phyloP scores from a whole-genome alignment of 805 yeast genomes.

The Cyberlindnera maclurae region DNA sequence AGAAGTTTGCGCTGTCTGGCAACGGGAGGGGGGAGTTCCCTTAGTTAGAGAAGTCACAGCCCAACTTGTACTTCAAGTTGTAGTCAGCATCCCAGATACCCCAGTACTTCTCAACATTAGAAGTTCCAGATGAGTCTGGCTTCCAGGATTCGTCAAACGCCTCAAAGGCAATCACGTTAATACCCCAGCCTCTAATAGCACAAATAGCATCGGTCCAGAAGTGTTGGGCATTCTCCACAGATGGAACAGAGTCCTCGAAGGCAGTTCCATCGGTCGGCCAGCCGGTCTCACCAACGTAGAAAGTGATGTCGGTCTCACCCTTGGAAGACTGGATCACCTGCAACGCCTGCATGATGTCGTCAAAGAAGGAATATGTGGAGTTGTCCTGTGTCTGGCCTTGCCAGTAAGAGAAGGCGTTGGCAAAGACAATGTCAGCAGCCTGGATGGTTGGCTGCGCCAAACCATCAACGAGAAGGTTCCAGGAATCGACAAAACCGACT shows the following conservation, averaged over 20 bases:
- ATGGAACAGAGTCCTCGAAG: slow-evolving; percentile 61
- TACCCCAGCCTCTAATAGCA: slow-evolving; percentile 93
- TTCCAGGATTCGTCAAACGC: slow-evolving; percentile 97
- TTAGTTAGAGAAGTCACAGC: slow-evolving; percentile 36
- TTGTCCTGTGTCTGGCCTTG: slow-evolving; percentile 86
- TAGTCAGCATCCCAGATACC: slow-evolving; percentile 68
- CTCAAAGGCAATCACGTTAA: slow-evolving; percentile 88
- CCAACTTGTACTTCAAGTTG: slow-evolving; percentile 38
- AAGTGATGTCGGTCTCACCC: slow-evolving; percentile 78
- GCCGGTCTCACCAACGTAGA: slow-evolving; percentile 98
- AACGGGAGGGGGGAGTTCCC: neutral
- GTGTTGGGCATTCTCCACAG: slow-evolving; percentile 61
- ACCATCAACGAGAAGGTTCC: slow-evolving; percentile 88
- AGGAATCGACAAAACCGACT: slow-evolving; percentile 94
- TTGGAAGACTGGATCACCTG: slow-evolving; percentile 80
- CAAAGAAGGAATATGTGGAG: slow-evolving; percentile 87
- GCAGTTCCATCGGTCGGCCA: slow-evolving; percentile 88
- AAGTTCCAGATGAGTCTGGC: slow-evolving; percentile 80
- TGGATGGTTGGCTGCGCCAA: slow-evolving; percentile 60
- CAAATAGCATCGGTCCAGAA: slow-evolving; percentile 89
- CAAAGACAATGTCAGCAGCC: slow-evolving; percentile 80
- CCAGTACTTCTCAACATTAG: slow-evolving; percentile 90
- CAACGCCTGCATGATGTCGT: slow-evolving; percentile 96
- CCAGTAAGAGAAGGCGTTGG: slow-evolving; percentile 98
- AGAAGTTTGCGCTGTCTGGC: neutral